Base-by-base conservation (phyloP, 2,329 filamentous ascomycete genomes). In the Pseudogymnoascus sp. region DNA sequence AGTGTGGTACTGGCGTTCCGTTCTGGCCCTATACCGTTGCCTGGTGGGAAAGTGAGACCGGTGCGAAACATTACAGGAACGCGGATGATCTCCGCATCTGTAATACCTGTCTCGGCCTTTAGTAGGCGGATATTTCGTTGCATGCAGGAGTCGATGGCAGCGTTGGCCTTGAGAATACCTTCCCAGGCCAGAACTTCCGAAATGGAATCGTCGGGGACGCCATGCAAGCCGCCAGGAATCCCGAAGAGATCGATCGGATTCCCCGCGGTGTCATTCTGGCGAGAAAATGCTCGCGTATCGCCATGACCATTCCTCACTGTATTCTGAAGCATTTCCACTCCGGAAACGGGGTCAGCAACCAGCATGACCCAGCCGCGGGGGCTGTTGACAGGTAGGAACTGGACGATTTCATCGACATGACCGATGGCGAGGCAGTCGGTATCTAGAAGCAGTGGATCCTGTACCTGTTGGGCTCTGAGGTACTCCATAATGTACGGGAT, bases 361-460 rank as follows among this genome's bases (percentile, higher is more conserved):
- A 62, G 60, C 39, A 69, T 63, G 5, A 64, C 65, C 62, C 65
- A 69, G 3, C 66, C 65, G 9, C 60, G 62, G 1, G 19, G 26
- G 26, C 63, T 65, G n/a, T 65, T 34, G n/a, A 61, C 63, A 0
- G 70, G 69, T 1, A 72, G 35, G 59, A 72, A 71, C 57, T 72
- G 70, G 1, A 73, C 63, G n/a, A 72, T 67, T 58, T 73, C 70
- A 37, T 73, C 70, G 8, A 73, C 68, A 55, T 74, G 71, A 0
- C 71, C 70, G 2, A 70, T 63, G 0, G 48, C 58, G 1, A 73
- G 67, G 68, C 70, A 73, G 3, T 67, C 67, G 0, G 69, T 65
- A 37, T 73, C 73, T 0, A 76, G 64, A 0, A 69, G 59, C 2
- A 76, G 59, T 0, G 74, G 72, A 3, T 68, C 63, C 41, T 76